Base-by-base conservation (phyloP, 306 rosid species). In the Medicago arabica region DNA sequence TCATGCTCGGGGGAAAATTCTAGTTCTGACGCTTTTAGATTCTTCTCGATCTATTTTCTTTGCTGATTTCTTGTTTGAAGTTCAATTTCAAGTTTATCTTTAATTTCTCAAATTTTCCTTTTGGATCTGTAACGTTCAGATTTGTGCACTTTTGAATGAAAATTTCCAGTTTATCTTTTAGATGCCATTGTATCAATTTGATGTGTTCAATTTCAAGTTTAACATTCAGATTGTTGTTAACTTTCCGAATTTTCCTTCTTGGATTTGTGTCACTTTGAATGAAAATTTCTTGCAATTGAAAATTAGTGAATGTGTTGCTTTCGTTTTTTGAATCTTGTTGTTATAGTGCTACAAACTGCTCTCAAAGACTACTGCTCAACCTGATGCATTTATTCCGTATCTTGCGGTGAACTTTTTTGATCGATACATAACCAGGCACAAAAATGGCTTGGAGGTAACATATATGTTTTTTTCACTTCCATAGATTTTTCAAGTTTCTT, bases 401-500 rank as follows among this genome's bases (percentile, higher is more conserved):
- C 36, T 81, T 25, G 84, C 77, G 6, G 10, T 75, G 74, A 75
- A 69, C 64, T 81, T 69, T 51, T 81, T 60, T 13, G 77, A 69
- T 54, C 74, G 84, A 68, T 62, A 16, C 7, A 2, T 15, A 9
- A 69, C 80, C 3, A 61, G 11, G 21, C 7, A 17, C 21, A 0
- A 2, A 4, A 14, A 2, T 1, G 2, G 11, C 64, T 5, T 69
- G 7, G 0, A 19, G 23, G 84, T 69, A 69, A 71, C 18, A 11
- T 51, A 61, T 50, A n/a, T 69, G 23, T 34, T 67, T 31, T 9
- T 80, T 49, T 31, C 15, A 5, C 3, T 69, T 50, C 8, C 10
- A 14, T 6, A 75, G 2, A 41, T 60, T 47, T 36, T 75, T 63
- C 9, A 10, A 28, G 6, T 67, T 59, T n/a, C n/a, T n/a, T n/a